Evolutionary conservation across 208 protist genomes (phyloP).

Genomic region (Trypanosomatidae sp.): DNA sequence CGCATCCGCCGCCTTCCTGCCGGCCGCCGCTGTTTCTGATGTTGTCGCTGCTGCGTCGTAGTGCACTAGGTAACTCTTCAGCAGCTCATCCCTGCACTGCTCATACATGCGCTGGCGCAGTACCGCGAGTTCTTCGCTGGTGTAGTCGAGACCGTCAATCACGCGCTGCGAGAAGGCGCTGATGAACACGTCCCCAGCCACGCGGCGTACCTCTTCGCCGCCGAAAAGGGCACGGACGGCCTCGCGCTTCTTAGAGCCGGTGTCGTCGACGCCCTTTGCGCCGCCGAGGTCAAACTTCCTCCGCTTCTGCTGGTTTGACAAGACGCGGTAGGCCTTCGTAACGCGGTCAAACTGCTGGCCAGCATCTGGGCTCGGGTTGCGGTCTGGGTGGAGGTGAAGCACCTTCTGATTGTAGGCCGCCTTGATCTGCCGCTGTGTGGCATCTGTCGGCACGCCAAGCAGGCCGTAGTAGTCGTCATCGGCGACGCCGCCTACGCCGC

Average conservation of each 20-base stretch:
- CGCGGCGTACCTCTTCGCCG: slow-evolving; percentile 48
- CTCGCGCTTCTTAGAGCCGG: slow-evolving; percentile 70
- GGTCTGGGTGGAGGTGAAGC: slow-evolving; percentile 90
- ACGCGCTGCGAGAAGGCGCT: slow-evolving; percentile 81
- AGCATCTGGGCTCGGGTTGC: slow-evolving; percentile 76
- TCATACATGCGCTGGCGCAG: slow-evolving; percentile 60
- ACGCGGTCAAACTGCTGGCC: slow-evolving; percentile 91
- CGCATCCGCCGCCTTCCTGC: neutral
- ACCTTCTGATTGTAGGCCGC: slow-evolving; percentile 85
- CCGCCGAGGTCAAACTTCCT: slow-evolving; percentile 98
- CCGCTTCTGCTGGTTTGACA: slow-evolving; percentile 95
- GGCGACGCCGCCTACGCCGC: slow-evolving; percentile 13
- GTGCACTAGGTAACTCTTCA: slow-evolving; percentile 49
- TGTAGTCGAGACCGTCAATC: slow-evolving; percentile 80
- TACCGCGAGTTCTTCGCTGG: slow-evolving; percentile 71
- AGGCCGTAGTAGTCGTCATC: slow-evolving; percentile 76
- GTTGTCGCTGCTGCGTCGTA: slow-evolving; percentile 23
- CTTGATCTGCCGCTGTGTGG: slow-evolving; percentile 81
- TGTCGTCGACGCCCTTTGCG: slow-evolving; percentile 93
- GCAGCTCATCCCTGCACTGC: slow-evolving; percentile 64
- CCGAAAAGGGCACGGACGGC: slow-evolving; percentile 79
- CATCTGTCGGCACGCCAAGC: slow-evolving; percentile 60
- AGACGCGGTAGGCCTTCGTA: slow-evolving; percentile 97
- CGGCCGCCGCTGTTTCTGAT: neutral
- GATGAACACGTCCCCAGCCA: slow-evolving; percentile 68